Evolutionary conservation across 23 red algal genomes (phyloP), one percentile per base, ranked within the genome.

Genomic region (Gracilaria vermiculophylla): DNA sequence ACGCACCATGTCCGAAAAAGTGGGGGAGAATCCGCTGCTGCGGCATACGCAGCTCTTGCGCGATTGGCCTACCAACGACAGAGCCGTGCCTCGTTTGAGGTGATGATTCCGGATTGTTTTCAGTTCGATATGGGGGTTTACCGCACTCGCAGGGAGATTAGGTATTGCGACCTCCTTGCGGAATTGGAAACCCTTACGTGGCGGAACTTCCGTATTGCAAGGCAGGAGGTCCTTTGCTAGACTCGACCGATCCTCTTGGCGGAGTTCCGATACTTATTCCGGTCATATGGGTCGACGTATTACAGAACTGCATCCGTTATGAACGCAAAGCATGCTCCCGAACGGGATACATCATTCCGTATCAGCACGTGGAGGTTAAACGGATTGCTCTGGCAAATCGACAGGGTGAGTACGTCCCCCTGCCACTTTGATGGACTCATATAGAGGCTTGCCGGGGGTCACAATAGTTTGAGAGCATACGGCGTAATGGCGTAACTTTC

Each of bases 101-200:
- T n/a, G n/a, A n/a, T n/a, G n/a, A n/a, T n/a, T n/a, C n/a, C n/a
- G n/a, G n/a, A n/a, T n/a, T n/a, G n/a, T n/a, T n/a, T n/a, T n/a
- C n/a, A 65, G 60, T 73, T 73, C 42, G 67, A 41, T 13, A 41
- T 73, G 11, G 28, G 8, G 13, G 17, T 13, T 9, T 73, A 45
- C 67, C 67, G 67, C 42, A 73, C 67, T 16, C 67, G 67, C 67
- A 32, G 67, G 20, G 67, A 73, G 42, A 73, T 73, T 6, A 31
- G n/a, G 9, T 73, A 73, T 39, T 41, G 67, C 13, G 36, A 48
- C 34, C 36, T 9, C 8, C 67, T 73, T 8, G 67, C 67, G n/a
- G n/a, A 9, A 16, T 48, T 73, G 29, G 67, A 73, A 16, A 48
- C 42, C 42, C 17, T 48, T 39, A 14, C n/a, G n/a, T n/a, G n/a